Percentiles rank a stretch among this genome's conserved stretches.
Conservation (phyloP, 306 rosid species). For the Prunus persica region Prunus_persica_NCBIv2 NC_034014.1:7226001-7226500, state of each 20-base stretch:
- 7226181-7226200: background rate
- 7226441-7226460: constrained; percentile 72
- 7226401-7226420: background rate
- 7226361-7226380: background rate
- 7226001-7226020: constrained; percentile 87
- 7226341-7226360: background rate
- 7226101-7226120: constrained; percentile 70
- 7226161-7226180: background rate
- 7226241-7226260: constrained; percentile 75
- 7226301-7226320: background rate
- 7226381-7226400: no score
- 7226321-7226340: background rate
- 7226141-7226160: constrained; percentile 66
- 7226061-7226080: constrained; percentile 63
- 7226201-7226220: background rate
- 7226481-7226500: constrained; percentile 90
- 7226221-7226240: constrained; percentile 65
- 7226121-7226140: constrained; percentile 55
- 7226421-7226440: constrained; percentile 75
- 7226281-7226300: constrained; percentile 41
- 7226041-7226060: constrained; percentile 80
- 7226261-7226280: constrained; percentile 58
- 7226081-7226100: constrained; percentile 71
- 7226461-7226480: constrained; percentile 61
- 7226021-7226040: constrained; percentile 89